Base-by-base conservation (phyloP, 441 rosid genomes). In the Corymbia calophylla region DNA sequence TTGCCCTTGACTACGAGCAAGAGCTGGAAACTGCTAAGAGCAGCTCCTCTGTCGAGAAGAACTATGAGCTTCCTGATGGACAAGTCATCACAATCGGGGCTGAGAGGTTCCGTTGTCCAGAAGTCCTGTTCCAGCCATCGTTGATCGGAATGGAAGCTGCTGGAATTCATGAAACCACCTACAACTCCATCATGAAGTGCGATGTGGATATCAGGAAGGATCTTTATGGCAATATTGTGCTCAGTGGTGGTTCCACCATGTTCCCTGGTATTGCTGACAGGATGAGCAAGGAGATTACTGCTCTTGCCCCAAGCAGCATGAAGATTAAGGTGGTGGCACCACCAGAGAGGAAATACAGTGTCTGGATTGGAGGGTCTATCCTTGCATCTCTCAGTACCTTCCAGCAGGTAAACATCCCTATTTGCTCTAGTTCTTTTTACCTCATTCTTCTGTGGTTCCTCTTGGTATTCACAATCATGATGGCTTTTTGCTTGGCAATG, bases 171-270 rank as follows among this genome's bases (percentile, higher is more conserved):
- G 98, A 96, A 92, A 96, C 97, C 19, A 96, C 97, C 18, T 96
- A 95, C 91, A 97, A 95, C 95, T 96, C 98, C 66, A 97, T 97
- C 87, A 95, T 95, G 97, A 97, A 96, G 92, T 96, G 98, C 92
- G 99, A 97, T 91, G 97, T 96, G 66, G 99, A 97, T 89, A 95
- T 97, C 89, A 96, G 98, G 90, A 96, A 95, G 94, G 99, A 97
- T 92, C 95, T 97, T 68, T 96, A 95, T 51, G 96, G 97, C 88
- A 95, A 95, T 93, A 95, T 95, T 86, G 97, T 96, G 35, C 96
- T 95, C 86, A 96, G 96, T 95, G 98, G 98, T 93, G 98, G 98
- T 64, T 94, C 96, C 68, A 96, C 98, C 47, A 95, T 96, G 98
- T 95, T 96, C 95, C 95, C 97, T 1, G 98, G 98, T 55, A 96